phyloP scores from a whole-genome alignment of 495 filamentous ascomycete genomes.

The Polyplosphaeria fusca region DNA sequence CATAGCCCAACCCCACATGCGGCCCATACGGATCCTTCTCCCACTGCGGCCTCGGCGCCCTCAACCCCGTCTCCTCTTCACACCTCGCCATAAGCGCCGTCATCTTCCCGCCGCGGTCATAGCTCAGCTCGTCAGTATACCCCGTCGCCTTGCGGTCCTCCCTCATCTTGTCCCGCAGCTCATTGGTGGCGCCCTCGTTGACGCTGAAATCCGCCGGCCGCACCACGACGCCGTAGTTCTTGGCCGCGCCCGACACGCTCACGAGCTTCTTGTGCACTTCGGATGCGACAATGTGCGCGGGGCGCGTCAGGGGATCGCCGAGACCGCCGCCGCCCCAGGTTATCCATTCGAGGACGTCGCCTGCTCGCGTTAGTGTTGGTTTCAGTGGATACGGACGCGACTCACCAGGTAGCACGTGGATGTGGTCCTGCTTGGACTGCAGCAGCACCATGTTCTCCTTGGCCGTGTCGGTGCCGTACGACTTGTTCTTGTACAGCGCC shows the following conservation, averaged over 20 bases:
- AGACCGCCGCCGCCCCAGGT: slow-evolving; percentile 54
- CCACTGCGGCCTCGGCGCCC: slow-evolving; percentile 65
- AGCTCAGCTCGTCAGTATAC: slow-evolving; percentile 25
- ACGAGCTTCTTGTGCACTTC: slow-evolving; percentile 50
- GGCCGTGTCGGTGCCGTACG: slow-evolving; percentile 36
- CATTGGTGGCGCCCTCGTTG: slow-evolving; percentile 37
- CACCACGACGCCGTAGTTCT: slow-evolving; percentile 46
- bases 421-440: slow-evolving; percentile 50
- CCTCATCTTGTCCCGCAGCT: slow-evolving; percentile 38
- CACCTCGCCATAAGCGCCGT: slow-evolving; percentile 39
- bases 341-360: slow-evolving; percentile 52
- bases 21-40: slow-evolving; percentile 67
- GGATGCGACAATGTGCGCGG: slow-evolving; percentile 46
- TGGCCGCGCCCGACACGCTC: slow-evolving; percentile 46
- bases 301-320: slow-evolving; percentile 50
- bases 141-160: slow-evolving; percentile 20
- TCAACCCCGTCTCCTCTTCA: slow-evolving; percentile 44
- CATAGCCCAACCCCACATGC: slow-evolving; percentile 65
- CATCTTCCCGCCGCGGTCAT: slow-evolving; percentile 45
- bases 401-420: slow-evolving; percentile 43
- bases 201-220: slow-evolving; percentile 37
- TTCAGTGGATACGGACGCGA: background rate
- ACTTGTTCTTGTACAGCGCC: slow-evolving; percentile 43
- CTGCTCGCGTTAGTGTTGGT: slow-evolving; percentile 10
- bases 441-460: slow-evolving; percentile 32